These are phyloP conservation scores for Calonectria hawksworthii DNA, from an alignment of 2,329 filamentous ascomycete species.

Conservation along the genomic window DNA sequence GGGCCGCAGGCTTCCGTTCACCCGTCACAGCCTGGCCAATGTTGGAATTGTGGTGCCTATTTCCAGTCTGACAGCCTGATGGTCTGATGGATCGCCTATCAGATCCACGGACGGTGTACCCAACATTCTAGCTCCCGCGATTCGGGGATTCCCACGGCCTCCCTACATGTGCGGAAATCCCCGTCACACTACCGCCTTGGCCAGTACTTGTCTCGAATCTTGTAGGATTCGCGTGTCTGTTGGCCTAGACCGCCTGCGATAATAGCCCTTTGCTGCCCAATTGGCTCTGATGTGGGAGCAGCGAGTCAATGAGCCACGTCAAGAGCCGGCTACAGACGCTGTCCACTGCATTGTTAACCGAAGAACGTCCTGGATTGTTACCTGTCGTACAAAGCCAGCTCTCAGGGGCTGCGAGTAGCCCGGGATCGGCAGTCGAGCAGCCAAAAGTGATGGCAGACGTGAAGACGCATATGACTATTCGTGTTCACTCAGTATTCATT, in stretches of 20 bases:
- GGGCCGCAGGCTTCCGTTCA: not conserved
- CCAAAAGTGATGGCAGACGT: not conserved
- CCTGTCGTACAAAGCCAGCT: not conserved
- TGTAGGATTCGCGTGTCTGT: slow-evolving; percentile 1
- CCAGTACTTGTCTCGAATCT: not conserved
- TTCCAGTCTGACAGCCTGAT: slow-evolving; percentile 10
- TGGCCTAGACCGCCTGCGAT: not conserved
- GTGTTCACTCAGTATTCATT: not conserved
- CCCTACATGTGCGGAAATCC: not conserved
- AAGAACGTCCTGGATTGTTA: no score
- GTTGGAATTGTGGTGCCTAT: slow-evolving; percentile 7
- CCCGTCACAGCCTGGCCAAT: not conserved
- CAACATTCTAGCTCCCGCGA: not conserved
- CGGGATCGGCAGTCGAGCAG: not conserved
- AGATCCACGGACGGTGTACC: not conserved
- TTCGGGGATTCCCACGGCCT: not conserved
- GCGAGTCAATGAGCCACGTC: not conserved
- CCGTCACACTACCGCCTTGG: not conserved
- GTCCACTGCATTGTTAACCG: not conserved
- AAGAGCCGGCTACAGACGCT: not conserved
- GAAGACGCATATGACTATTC: not conserved
- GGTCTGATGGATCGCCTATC: slow-evolving; percentile 8
- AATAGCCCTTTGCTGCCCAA: slow-evolving; percentile 3
- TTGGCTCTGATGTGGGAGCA: slow-evolving; percentile 1
- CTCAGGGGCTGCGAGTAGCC: not conserved